These are phyloP conservation scores for Globisporangium iwayamae DNA, from an alignment of 352 stramenopile species.

Conservation along the genomic window DNA sequence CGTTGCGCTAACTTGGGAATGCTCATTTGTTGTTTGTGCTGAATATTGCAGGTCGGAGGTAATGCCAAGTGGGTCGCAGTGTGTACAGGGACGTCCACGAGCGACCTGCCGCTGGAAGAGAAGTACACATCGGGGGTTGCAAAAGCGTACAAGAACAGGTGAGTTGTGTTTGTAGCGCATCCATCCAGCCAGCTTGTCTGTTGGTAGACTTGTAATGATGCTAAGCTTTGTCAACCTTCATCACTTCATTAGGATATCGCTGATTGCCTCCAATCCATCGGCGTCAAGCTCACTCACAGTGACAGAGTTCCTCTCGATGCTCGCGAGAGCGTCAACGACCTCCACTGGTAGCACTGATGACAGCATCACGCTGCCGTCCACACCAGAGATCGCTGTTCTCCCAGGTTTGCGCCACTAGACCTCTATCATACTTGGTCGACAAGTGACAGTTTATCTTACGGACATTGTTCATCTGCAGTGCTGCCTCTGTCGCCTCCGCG, in stretches of 20 bases:
- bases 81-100: constrained; percentile 43
- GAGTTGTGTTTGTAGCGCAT: not conserved
- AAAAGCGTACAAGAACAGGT: constrained; percentile 55
- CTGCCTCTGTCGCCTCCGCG: not conserved
- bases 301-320: constrained; percentile 44
- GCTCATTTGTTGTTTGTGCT: not conserved
- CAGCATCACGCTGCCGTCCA: not conserved
- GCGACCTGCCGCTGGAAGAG: constrained; percentile 38
- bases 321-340: constrained; percentile 12
- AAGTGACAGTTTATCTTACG: not conserved
- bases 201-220: not conserved
- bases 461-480: not conserved
- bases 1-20: not conserved
- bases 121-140: constrained; percentile 72
- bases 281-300: constrained; percentile 34
- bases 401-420: constrained; percentile 1
- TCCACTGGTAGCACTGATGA: constrained; percentile 6
- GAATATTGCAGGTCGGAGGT: constrained; percentile 33
- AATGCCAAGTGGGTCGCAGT: constrained; percentile 83
- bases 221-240: not conserved
- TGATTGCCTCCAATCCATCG: constrained; percentile 17
- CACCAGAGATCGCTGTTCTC: not conserved
- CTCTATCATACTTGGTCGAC: not conserved
- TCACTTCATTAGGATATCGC: constrained; percentile 26
- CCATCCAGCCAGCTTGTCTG: not conserved